Conservation (phyloP, 192 early-diverging fungal species). For the Pilobolus umbonatus region DNA sequence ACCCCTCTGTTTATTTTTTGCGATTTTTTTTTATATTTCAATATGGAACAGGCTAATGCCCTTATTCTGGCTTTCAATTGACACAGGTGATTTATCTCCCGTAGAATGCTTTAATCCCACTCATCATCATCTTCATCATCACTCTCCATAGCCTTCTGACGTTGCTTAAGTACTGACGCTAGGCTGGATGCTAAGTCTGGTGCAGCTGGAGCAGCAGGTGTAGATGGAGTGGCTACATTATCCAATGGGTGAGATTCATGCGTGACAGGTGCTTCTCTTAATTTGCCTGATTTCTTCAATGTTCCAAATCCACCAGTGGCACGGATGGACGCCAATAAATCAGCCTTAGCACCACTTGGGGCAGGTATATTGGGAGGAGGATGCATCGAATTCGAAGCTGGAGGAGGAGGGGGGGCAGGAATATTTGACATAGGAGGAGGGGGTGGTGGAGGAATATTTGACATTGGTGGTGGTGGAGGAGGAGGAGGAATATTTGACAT, state of each 20-base stretch:
- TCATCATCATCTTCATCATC: slow-evolving; percentile 37
- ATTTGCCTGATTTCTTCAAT: slow-evolving; percentile 33
- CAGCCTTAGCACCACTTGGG: slow-evolving; percentile 15
- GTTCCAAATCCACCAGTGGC: slow-evolving; percentile 41
- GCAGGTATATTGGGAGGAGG: neutral
- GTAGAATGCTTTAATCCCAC: slow-evolving; percentile 35
- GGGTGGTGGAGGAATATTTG: slow-evolving; percentile 10
- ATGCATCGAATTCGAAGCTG: slow-evolving; percentile 1
- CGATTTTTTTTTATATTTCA: no score
- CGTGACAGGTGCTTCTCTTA: neutral
- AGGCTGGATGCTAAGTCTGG: slow-evolving; percentile 25
- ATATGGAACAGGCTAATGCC: no score
- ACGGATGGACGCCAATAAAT: slow-evolving; percentile 46
- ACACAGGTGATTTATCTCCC: no score
- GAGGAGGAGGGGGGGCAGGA: slow-evolving; percentile 4
- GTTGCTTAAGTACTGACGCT: slow-evolving; percentile 26
- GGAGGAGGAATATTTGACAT: slow-evolving; percentile 11
- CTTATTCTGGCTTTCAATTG: no score
- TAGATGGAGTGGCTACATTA: neutral
- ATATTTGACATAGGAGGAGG: slow-evolving; percentile 1
- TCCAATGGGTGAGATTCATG: neutral
- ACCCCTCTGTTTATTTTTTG: no score
- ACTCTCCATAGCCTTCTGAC: slow-evolving; percentile 31
- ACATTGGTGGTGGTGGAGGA: slow-evolving; percentile 13
- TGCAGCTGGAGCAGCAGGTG: slow-evolving; percentile 9